These are phyloP conservation scores for Tagetes erecta DNA, from an alignment of 129 eudicot species.

Conservation along the genomic window DNA sequence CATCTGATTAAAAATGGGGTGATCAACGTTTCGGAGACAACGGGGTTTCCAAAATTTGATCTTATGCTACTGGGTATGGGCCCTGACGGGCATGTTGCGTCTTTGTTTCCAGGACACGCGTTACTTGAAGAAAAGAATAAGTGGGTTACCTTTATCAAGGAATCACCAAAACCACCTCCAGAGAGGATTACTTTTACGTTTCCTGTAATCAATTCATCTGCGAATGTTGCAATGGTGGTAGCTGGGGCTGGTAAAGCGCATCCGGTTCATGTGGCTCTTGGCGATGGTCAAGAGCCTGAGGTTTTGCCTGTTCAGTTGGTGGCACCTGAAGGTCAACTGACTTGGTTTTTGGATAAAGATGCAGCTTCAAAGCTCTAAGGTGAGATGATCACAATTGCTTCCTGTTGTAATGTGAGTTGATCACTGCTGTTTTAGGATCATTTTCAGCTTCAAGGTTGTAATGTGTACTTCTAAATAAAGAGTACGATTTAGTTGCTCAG, in stretches of 20 bases:
- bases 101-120: slow-evolving; percentile 77
- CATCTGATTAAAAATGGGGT: slow-evolving; percentile 51
- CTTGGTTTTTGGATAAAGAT: slow-evolving; percentile 79
- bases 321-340: slow-evolving; percentile 63
- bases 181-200: slow-evolving; percentile 74
- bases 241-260: slow-evolving; percentile 67
- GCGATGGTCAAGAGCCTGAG: slow-evolving; percentile 45
- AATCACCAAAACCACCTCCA: slow-evolving; percentile 90
- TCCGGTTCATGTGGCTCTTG: slow-evolving; percentile 57
- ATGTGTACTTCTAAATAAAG: slow-evolving; percentile 5
- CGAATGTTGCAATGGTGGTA: slow-evolving; percentile 63
- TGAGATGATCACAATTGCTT: neutral
- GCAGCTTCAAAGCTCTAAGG: slow-evolving; percentile 68
- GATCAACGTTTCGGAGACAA: slow-evolving; percentile 42
- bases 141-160: slow-evolving; percentile 75
- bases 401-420: slow-evolving; percentile 4
- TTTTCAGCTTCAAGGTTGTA: slow-evolving; percentile 21
- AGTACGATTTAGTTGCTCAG: slow-evolving; percentile 9
- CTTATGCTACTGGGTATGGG: slow-evolving; percentile 85
- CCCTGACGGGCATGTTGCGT: slow-evolving; percentile 83
- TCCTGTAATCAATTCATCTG: slow-evolving; percentile 77
- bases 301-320: slow-evolving; percentile 70
- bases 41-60: slow-evolving; percentile 72
- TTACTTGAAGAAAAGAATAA: slow-evolving; percentile 46
- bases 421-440: neutral